A percentile compares a stretch with the other conserved stretches of the same genome.
These are phyloP conservation scores for Russula virescens DNA, from an alignment of 768 basidiomycete species.

Conservation along the genomic window DNA sequence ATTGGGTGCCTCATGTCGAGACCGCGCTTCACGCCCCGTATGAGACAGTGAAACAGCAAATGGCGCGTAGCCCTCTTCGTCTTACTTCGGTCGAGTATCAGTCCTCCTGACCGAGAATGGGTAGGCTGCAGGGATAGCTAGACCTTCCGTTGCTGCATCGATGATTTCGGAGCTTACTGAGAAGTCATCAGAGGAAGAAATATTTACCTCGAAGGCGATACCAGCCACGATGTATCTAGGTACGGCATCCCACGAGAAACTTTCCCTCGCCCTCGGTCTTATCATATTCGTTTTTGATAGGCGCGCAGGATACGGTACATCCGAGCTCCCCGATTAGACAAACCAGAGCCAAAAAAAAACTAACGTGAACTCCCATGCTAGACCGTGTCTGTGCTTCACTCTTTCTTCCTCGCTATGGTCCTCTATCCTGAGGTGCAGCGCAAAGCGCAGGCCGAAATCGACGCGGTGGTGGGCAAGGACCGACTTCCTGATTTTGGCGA, in stretches of 20 bases:
- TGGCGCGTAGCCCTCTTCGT: background rate
- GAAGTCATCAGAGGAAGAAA: slow-evolving; percentile 1
- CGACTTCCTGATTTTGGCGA: slow-evolving; percentile 27
- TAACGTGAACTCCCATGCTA: background rate
- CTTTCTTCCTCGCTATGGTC: slow-evolving; percentile 30
- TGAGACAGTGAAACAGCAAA: slow-evolving; percentile 10
- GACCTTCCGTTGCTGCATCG: slow-evolving; percentile 1
- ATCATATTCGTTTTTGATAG: background rate
- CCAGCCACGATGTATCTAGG: slow-evolving; percentile 7
- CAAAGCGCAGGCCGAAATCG: slow-evolving; percentile 28
- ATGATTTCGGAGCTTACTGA: slow-evolving; percentile 7
- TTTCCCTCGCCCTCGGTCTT: background rate
- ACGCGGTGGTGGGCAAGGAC: slow-evolving; percentile 24
- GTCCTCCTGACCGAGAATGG: background rate
- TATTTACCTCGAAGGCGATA: background rate
- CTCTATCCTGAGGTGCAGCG: slow-evolving; percentile 27
- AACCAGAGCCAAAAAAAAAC: background rate
- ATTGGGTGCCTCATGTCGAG: slow-evolving; percentile 18
- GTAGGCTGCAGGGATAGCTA: background rate
- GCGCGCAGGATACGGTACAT: slow-evolving; percentile 9
- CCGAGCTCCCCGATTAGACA: background rate
- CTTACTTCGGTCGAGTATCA: background rate
- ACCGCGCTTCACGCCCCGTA: slow-evolving; percentile 22
- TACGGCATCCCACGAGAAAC: background rate
- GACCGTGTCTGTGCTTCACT: slow-evolving; percentile 25